These are phyloP conservation scores for Psidium friedrichsthalianum DNA, from an alignment of 345 rosid species.

Conservation along the genomic window DNA sequence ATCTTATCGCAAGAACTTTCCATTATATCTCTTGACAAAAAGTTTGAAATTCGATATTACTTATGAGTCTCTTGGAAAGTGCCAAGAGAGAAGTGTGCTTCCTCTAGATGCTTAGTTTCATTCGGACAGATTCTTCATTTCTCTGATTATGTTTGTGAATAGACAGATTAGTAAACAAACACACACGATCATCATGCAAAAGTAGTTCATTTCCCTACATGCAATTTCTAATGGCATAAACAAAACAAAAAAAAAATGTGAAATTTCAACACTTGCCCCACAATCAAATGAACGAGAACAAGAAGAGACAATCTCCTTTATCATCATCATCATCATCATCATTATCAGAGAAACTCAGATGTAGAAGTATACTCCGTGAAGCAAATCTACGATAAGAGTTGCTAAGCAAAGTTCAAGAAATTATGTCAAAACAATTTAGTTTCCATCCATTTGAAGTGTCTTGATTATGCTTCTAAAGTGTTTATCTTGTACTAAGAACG, in stretches of 20 bases:
- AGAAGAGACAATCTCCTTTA: not conserved
- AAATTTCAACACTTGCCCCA: not conserved
- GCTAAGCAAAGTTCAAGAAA: not conserved
- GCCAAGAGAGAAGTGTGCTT: not conserved
- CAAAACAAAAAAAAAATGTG: not conserved
- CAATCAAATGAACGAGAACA: not conserved
- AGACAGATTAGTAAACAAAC: not conserved
- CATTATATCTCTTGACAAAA: not conserved
- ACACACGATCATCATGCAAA: not conserved
- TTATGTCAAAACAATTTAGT: too few relatives aligned
- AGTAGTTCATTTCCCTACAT: not conserved
- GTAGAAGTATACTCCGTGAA: too few relatives aligned
- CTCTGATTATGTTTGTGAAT: not conserved
- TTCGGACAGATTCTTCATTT: not conserved
- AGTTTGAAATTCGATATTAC: not conserved
- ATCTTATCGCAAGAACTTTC: not conserved
- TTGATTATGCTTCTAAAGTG: not conserved
- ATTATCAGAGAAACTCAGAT: too few relatives aligned
- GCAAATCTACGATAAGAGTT: not conserved
- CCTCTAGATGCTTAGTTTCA: not conserved
- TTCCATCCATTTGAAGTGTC: not conserved
- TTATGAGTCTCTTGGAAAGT: not conserved
- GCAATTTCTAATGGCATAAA: not conserved
- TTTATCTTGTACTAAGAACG: not conserved
- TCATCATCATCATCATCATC: not conserved